Conservation (phyloP, 768 basidiomycete species). For the Rhizopogon salebrosus region DNA sequence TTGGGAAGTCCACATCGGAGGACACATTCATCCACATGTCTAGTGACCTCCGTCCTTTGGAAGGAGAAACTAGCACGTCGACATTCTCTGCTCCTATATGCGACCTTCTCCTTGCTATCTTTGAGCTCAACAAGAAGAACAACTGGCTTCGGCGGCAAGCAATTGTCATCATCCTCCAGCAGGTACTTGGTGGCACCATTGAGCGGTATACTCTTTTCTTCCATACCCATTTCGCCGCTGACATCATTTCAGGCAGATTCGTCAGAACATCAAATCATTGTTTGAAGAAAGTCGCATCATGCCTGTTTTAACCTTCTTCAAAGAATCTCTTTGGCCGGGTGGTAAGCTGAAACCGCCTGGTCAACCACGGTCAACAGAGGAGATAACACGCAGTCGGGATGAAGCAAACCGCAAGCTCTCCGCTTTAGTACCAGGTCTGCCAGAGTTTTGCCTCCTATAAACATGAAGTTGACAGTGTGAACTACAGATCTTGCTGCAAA, state of each 20-base stretch:
- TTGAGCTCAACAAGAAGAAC: conserved; percentile 93
- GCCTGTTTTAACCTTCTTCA: conserved; percentile 58
- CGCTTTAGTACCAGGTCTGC: conserved; percentile 81
- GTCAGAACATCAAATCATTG: conserved; percentile 64
- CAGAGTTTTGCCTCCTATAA: conserved; percentile 6
- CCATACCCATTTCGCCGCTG: neutral
- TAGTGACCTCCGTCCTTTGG: conserved; percentile 73
- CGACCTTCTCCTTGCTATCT: conserved; percentile 87
- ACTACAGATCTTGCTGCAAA: conserved; percentile 84
- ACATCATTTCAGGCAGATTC: conserved; percentile 65
- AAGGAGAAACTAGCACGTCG: conserved; percentile 85
- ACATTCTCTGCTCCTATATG: conserved; percentile 92
- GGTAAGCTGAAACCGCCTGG: conserved; percentile 62
- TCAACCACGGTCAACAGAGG: conserved; percentile 69
- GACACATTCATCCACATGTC: conserved; percentile 69
- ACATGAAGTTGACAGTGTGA: neutral
- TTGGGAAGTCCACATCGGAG: conserved; percentile 60
- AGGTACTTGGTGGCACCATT: conserved; percentile 92
- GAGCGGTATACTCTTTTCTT: conserved; percentile 61
- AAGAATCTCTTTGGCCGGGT: conserved; percentile 80
- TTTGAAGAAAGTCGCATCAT: conserved; percentile 70
- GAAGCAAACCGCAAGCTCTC: conserved; percentile 90
- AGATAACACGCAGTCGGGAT: conserved; percentile 75
- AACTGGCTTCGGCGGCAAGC: conserved; percentile 96
- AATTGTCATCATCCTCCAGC: conserved; percentile 93